phyloP scores from a whole-genome alignment of 2,329 filamentous ascomycete genomes.

The Clarireedia homoeocarpa region DNA sequence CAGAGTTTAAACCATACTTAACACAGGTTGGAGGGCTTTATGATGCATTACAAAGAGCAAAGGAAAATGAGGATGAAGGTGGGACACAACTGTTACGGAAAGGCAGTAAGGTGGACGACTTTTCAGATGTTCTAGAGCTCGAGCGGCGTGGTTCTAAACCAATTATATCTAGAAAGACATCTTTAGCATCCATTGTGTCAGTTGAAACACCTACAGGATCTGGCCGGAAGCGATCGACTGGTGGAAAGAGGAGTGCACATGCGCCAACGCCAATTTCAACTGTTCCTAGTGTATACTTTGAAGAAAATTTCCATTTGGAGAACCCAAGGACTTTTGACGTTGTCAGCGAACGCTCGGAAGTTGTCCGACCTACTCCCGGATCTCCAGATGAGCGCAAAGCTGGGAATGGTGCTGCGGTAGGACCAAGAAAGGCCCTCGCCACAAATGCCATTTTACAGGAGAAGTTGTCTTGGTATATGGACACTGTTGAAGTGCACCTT shows the following conservation, averaged over 20 bases:
- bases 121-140: constrained; percentile 33
- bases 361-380: constrained; percentile 57
- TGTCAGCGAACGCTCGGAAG: constrained; percentile 90
- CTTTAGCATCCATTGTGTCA: constrained; percentile 34
- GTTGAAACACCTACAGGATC: constrained; percentile 22
- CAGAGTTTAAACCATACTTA: constrained; percentile 78
- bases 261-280: constrained; percentile 84
- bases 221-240: constrained; percentile 43
- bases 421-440: constrained; percentile 76
- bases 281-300: constrained; percentile 89
- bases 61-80: constrained; percentile 65
- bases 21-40: constrained; percentile 80
- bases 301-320: constrained; percentile 89
- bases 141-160: constrained; percentile 18
- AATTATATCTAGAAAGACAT: constrained; percentile 31
- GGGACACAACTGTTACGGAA: constrained; percentile 27
- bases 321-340: constrained; percentile 95
- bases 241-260: constrained; percentile 52
- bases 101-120: constrained; percentile 32
- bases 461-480: constrained; percentile 99
- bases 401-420: constrained; percentile 49
- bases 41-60: constrained; percentile 78
- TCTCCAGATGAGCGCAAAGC: constrained; percentile 45
- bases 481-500: constrained; percentile 94
- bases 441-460: constrained; percentile 97